Conservation (phyloP, 768 basidiomycete genomes). For the Leccinellum albellum region DNA sequence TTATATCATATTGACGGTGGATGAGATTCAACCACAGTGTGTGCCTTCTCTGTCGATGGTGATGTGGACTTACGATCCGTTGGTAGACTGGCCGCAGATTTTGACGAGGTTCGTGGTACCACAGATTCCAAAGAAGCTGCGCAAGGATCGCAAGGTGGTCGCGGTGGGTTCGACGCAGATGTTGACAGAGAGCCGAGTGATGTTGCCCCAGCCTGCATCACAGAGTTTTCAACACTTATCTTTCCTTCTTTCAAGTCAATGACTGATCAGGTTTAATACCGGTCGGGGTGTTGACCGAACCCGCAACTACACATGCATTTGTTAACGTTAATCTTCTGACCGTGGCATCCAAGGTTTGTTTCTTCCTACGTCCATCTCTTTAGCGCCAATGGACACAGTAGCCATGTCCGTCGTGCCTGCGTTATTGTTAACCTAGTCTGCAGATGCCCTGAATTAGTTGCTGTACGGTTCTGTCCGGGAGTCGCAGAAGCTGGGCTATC, state of each 20-base stretch:
- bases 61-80: not conserved
- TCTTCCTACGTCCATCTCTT: no score
- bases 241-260: no score
- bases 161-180: constrained; percentile 77
- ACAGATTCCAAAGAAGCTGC: constrained; percentile 74
- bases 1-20: constrained; percentile 70
- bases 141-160: constrained; percentile 81
- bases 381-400: no score
- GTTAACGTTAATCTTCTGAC: no score
- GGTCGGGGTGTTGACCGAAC: no score
- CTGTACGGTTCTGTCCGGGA: constrained; percentile 55
- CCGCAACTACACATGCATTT: no score
- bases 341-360: no score
- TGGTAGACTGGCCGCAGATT: constrained; percentile 70
- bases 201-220: constrained; percentile 62
- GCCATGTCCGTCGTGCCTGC: no score
- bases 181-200: constrained; percentile 67
- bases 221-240: no score
- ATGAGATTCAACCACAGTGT: constrained; percentile 82
- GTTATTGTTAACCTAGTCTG: not conserved
- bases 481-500: constrained; percentile 69
- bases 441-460: constrained; percentile 62
- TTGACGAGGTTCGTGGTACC: constrained; percentile 73
- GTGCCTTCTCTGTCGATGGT: not conserved
- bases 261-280: no score